These are phyloP conservation scores for Boletus rufocinnamomeus DNA, from an alignment of 768 basidiomycete species.

Conservation along the genomic window DNA sequence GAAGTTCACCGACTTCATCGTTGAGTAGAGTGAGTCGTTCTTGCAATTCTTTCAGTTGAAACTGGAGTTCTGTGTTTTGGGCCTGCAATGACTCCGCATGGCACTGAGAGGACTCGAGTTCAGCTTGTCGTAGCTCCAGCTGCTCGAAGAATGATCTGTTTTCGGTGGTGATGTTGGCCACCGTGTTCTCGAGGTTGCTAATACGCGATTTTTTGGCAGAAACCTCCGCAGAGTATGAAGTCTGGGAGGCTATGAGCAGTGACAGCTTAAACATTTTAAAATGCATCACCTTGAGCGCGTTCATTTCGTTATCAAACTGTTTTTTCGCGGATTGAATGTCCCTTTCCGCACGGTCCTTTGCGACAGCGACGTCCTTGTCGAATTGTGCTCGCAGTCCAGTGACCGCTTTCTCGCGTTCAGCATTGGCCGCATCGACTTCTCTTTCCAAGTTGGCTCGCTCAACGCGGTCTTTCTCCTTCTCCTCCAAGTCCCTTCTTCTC, in stretches of 20 bases:
- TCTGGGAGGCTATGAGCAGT: conserved; percentile 43
- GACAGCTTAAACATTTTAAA: conserved; percentile 8
- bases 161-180: conserved; percentile 69
- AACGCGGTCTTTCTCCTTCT: conserved; percentile 43
- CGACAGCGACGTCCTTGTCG: conserved; percentile 64
- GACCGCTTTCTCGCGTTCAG: conserved; percentile 64
- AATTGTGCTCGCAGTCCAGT: conserved; percentile 63
- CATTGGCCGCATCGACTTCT: conserved; percentile 62
- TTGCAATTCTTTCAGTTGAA: conserved; percentile 78
- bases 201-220: conserved; percentile 62
- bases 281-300: conserved; percentile 63
- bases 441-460: conserved; percentile 57
- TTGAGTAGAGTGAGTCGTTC: conserved; percentile 71
- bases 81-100: conserved; percentile 75
- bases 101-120: conserved; percentile 79
- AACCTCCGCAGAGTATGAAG: conserved; percentile 67
- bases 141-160: conserved; percentile 85
- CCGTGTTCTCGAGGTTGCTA: conserved; percentile 64
- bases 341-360: conserved; percentile 72
- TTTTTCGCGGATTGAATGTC: conserved; percentile 65
- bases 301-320: conserved; percentile 77
- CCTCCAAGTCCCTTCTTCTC: conserved; percentile 55
- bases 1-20: conserved; percentile 68
- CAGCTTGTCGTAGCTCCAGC: conserved; percentile 85
- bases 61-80: conserved; percentile 82